Evolutionary conservation across 805 yeast species (phyloP).

Genomic region (Zygosaccharomyces siamensis): DNA sequence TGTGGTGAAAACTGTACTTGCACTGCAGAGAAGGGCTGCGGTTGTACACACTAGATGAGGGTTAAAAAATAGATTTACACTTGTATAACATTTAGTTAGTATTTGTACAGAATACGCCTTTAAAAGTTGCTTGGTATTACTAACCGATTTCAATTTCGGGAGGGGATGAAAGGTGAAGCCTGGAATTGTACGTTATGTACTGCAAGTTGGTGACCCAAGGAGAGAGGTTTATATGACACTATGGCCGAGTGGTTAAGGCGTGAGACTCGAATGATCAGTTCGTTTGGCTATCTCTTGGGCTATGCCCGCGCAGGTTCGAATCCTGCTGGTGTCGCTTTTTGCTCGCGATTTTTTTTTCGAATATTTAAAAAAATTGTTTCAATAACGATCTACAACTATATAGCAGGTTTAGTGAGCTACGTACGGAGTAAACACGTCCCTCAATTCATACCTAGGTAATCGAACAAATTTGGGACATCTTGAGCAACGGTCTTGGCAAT

Average conservation of each 20-base stretch:
- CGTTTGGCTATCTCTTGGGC: constrained; percentile 52
- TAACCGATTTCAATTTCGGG: too few species aligned
- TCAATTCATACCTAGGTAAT: constrained; percentile 2
- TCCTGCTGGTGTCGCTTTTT: constrained; percentile 68
- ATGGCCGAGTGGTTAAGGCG: constrained; percentile 80
- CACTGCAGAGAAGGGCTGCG: neutral
- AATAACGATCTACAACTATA: neutral
- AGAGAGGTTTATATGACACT: constrained; percentile 36
- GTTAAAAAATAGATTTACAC: neutral
- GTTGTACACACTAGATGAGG: neutral
- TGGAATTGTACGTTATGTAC: too few species aligned
- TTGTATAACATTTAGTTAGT: neutral
- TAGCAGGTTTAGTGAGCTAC: neutral
- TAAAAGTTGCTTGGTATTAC: too few species aligned
- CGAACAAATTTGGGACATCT: constrained; percentile 38
- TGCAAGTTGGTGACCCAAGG: too few species aligned
- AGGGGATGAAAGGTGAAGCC: too few species aligned
- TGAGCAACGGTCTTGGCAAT: constrained; percentile 38
- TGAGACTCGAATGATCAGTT: constrained; percentile 54
- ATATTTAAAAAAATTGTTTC: too few species aligned
- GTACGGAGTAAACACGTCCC: neutral
- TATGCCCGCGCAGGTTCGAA: constrained; percentile 77
- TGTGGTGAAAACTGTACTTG: neutral
- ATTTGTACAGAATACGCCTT: neutral
- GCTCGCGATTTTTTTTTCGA: neutral